phyloP scores from a whole-genome alignment of 2,329 filamentous ascomycete genomes.

The Emergomyces pasteurianus region DNA sequence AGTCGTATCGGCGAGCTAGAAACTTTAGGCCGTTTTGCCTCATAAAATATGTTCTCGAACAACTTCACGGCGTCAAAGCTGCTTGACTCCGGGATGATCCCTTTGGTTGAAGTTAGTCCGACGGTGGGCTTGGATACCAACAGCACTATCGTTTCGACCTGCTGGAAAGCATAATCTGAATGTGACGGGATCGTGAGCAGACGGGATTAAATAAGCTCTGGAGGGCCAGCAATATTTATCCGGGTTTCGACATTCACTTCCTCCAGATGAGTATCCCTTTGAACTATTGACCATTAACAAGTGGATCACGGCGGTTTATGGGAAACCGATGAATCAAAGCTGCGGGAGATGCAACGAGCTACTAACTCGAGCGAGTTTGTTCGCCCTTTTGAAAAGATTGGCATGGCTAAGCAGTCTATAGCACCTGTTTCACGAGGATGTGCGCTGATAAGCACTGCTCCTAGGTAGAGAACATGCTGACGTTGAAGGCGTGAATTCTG shows the following conservation, averaged over 20 bases:
- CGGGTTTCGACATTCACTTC: conserved; percentile 51
- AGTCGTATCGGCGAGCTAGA: background rate
- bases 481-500: too few species aligned
- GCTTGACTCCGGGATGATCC: conserved; percentile 52
- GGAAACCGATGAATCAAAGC: background rate
- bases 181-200: background rate
- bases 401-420: conserved; percentile 60
- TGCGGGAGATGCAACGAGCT: conserved; percentile 33
- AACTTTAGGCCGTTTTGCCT: background rate
- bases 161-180: conserved; percentile 56
- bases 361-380: conserved; percentile 56
- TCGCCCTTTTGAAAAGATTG: conserved; percentile 61
- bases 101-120: conserved; percentile 54
- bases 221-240: conserved; percentile 59
- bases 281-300: conserved; percentile 3
- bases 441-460: too few species aligned
- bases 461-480: too few species aligned
- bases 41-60: conserved; percentile 47
- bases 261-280: conserved; percentile 54
- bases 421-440: conserved; percentile 42
- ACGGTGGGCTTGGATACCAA: conserved; percentile 69
- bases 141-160: conserved; percentile 55
- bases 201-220: conserved; percentile 31
- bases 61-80: conserved; percentile 59
- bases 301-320: background rate